Base-by-base conservation (phyloP, 306 rosid species). In the Prunus persica region DNA sequence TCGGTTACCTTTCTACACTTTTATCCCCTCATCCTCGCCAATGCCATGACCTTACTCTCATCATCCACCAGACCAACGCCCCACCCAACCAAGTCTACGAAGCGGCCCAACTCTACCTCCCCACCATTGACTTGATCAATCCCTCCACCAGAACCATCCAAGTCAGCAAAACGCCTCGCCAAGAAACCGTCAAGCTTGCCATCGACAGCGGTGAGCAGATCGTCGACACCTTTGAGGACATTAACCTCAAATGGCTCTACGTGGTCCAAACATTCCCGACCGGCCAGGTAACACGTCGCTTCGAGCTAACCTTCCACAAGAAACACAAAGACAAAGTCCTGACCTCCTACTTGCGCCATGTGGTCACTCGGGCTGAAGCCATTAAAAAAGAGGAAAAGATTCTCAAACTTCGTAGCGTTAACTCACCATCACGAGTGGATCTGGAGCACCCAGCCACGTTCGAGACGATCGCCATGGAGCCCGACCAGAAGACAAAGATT, bases 361-460 rank as follows among this genome's bases (percentile, higher is more conserved):
- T 86, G 15, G 20, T 80, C 10, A 50, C 32, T 20, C 60, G 63
- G 58, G 89, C 85, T 1, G 34, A 65, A 5, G 64, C 72, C 6
- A 77, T 82, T 3, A 74, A n/a, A 19, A 74, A 61, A 6, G 72
- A 77, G 2, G 57, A 74, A 14, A 86, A 27, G 58, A 71, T 60
- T 9, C 57, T 80, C 46, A 82, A 86, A 80, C 4, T 85, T 80
- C 6, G n/a, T 77, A 6, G 65, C 8, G 43, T 34, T 34, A 34
- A 34, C 43, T 34, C 43, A 34, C 43, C 43, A 34, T 34, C 43
- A 34, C 43, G 43, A 34, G 43, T 34, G 43, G 43, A 85, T 65
- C 70, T 85, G 14, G 82, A 85, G 45, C 89, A 82, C 65, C 86
- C 84, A 6, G 60, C 89, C 0, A 85, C 78, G 11, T 85, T 85